These are phyloP conservation scores for Pholiota molesta DNA, from an alignment of 768 basidiomycete species.

Conservation along the genomic window DNA sequence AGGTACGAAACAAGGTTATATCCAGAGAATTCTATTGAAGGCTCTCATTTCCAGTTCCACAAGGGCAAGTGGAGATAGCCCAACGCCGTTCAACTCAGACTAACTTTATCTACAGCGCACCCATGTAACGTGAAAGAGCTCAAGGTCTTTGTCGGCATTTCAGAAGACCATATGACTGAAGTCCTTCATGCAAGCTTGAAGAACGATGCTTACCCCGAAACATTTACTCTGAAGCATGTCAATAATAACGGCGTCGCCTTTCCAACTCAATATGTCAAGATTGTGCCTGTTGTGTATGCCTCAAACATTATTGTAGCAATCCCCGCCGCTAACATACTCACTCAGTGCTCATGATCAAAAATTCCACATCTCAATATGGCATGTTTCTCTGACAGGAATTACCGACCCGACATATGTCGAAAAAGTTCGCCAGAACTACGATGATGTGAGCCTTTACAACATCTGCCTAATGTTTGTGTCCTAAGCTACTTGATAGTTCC, in stretches of 20 bases:
- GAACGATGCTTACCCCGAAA: constrained; percentile 68
- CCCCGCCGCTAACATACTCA: neutral
- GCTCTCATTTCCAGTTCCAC: constrained; percentile 33
- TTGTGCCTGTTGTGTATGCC: constrained; percentile 74
- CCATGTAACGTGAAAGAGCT: constrained; percentile 89
- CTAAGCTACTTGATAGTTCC: constrained; percentile 46
- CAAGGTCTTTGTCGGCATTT: constrained; percentile 67
- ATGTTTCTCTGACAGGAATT: constrained; percentile 65
- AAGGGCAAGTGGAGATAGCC: constrained; percentile 36
- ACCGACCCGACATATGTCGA: constrained; percentile 59
- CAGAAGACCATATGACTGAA: constrained; percentile 68
- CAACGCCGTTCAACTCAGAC: neutral
- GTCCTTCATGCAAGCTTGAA: constrained; percentile 64
- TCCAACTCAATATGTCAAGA: constrained; percentile 72
- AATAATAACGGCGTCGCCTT: constrained; percentile 61
- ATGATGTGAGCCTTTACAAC: constrained; percentile 53
- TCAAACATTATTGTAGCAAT: neutral
- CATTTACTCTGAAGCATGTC: constrained; percentile 58
- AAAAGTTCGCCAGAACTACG: constrained; percentile 51
- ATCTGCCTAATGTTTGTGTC: neutral
- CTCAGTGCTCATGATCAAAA: constrained; percentile 68
- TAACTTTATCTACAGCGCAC: constrained; percentile 52
- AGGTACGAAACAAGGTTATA: constrained; percentile 46
- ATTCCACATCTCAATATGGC: constrained; percentile 84
- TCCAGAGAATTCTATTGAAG: neutral